Evolutionary conservation across 257 asterid genomes (phyloP).

Genomic region (Solanum habrochaites): DNA sequence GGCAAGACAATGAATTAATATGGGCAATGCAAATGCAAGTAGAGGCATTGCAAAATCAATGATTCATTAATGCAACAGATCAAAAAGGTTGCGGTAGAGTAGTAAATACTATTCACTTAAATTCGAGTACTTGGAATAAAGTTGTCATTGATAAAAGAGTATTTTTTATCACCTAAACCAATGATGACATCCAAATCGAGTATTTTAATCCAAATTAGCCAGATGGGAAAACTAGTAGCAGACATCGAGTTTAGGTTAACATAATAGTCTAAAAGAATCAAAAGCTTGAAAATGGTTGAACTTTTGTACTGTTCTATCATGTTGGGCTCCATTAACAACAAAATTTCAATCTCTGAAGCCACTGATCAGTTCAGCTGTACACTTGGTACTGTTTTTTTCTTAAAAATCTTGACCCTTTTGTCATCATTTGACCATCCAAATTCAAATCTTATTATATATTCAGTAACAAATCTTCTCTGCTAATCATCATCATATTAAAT

Average conservation of each 20-base stretch:
- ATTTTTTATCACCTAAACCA: neutral
- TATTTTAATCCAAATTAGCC: neutral
- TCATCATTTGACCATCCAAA: neutral
- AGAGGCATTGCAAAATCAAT: slow-evolving; percentile 3
- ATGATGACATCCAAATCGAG: neutral
- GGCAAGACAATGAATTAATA: neutral
- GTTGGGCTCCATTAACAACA: neutral
- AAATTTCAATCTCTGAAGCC: neutral
- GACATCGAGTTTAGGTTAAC: neutral
- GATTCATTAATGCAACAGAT: neutral
- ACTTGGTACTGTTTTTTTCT: neutral
- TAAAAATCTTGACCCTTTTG: neutral
- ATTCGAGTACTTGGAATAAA: neutral
- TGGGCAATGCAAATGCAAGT: neutral
- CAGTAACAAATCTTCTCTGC: neutral
- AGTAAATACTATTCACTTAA: neutral
- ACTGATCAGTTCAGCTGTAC: neutral
- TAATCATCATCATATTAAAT: neutral
- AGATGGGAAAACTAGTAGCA: neutral
- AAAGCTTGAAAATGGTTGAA: neutral
- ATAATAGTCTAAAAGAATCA: neutral
- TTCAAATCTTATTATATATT: neutral
- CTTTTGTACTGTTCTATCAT: neutral
- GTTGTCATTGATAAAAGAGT: neutral
- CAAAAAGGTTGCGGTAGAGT: neutral